phyloP scores from a whole-genome alignment of 1,284 basidiomycete genomes.

The Albatrellus sp. region DNA sequence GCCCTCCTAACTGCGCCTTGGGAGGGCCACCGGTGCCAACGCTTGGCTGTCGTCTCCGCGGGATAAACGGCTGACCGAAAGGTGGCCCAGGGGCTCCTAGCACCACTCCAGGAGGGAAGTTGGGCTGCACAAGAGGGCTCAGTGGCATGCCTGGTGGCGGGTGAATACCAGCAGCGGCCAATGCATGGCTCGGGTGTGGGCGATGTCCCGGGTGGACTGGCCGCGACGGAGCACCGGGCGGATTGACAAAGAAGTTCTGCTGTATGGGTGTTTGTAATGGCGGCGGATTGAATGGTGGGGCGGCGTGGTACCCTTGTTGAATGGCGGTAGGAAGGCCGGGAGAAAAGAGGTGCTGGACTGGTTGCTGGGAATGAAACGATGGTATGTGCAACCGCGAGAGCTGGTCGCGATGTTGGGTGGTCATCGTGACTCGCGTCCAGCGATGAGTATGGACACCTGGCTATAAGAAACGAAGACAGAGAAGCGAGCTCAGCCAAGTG shows the following conservation, averaged over 20 bases:
- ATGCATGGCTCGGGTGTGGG: conserved; percentile 47
- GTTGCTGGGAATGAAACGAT: conserved; percentile 19
- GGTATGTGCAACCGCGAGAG: conserved; percentile 23
- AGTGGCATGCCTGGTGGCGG: conserved; percentile 43
- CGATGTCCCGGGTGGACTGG: conserved; percentile 35
- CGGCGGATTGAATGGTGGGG: conserved; percentile 32
- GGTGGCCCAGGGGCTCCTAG: conserved; percentile 29
- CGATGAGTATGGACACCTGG: too few species aligned
- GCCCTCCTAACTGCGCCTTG: conserved; percentile 69
- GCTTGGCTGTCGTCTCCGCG: conserved; percentile 48
- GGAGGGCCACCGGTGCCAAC: conserved; percentile 65
- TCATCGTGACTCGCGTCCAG: neutral
- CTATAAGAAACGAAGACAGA: too few species aligned
- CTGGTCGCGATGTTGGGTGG: conserved; percentile 13
- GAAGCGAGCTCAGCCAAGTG: too few species aligned
- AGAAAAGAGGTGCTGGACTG: conserved; percentile 38
- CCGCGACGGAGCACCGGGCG: conserved; percentile 26
- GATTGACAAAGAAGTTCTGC: conserved; percentile 36
- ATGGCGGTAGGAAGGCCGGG: conserved; percentile 50
- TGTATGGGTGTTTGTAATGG: conserved; percentile 62
- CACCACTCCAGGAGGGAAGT: conserved; percentile 43
- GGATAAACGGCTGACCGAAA: conserved; percentile 28
- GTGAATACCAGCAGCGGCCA: conserved; percentile 44
- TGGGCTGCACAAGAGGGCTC: conserved; percentile 43
- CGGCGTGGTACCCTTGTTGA: conserved; percentile 38